Conservation (phyloP, 495 filamentous ascomycete genomes). For the Hyaloscypha bicolor region DNA sequence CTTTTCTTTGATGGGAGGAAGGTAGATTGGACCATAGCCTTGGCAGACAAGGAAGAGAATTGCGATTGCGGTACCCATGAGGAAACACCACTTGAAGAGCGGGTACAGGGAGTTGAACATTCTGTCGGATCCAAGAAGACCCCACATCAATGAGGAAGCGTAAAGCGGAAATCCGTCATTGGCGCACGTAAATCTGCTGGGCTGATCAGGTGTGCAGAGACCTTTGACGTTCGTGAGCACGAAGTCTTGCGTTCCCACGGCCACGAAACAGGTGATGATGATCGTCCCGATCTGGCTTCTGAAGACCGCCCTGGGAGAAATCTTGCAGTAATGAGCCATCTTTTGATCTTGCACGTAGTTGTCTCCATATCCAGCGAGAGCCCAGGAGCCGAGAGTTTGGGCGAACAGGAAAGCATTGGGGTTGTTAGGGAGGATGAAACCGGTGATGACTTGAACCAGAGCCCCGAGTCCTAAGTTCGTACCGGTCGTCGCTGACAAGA, state of each 20-base stretch:
- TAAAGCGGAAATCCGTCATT: slow-evolving; percentile 64
- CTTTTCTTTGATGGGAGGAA: slow-evolving; percentile 11
- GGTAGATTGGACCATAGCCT: slow-evolving; percentile 36
- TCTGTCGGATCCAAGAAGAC: slow-evolving; percentile 49
- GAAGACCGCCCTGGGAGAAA: slow-evolving; percentile 63
- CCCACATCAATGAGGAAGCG: slow-evolving; percentile 43
- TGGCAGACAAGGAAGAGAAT: slow-evolving; percentile 32
- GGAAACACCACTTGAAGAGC: slow-evolving; percentile 45
- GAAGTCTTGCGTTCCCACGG: slow-evolving; percentile 64
- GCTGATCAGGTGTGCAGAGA: slow-evolving; percentile 50
- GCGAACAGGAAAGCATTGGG: slow-evolving; percentile 69
- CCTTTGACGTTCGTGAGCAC: slow-evolving; percentile 53
- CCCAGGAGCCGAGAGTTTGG: slow-evolving; percentile 64
- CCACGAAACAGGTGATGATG: slow-evolving; percentile 60
- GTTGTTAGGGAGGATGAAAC: slow-evolving; percentile 61
- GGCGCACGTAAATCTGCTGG: slow-evolving; percentile 61
- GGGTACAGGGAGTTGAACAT: slow-evolving; percentile 43
- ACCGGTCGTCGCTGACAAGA: slow-evolving; percentile 38
- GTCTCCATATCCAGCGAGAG: slow-evolving; percentile 54
- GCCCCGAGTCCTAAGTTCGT: slow-evolving; percentile 52
- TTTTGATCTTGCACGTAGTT: slow-evolving; percentile 47
- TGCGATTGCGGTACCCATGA: slow-evolving; percentile 40
- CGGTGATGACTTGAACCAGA: slow-evolving; percentile 63
- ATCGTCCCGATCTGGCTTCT: slow-evolving; percentile 56
- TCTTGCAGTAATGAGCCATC: slow-evolving; percentile 66